Percentiles rank a stretch among this genome's conserved stretches.
Conservation (phyloP, 371 early-diverging fungal genomes). For the Syncephalis fuscata region DNA sequence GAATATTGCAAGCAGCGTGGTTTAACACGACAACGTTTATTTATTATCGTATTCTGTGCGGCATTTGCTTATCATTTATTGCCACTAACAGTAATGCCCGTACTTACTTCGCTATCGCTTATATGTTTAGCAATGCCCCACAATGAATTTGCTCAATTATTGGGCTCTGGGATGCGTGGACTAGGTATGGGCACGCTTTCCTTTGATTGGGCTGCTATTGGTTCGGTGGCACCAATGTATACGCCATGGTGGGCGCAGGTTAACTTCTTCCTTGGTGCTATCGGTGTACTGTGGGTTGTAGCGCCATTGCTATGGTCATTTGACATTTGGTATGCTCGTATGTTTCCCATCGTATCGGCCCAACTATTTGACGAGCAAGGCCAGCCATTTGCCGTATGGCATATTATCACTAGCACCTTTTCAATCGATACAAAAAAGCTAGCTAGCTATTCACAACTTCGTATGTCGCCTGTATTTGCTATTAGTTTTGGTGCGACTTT, state of each 20-base stretch:
- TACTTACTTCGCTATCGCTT: conserved; percentile 22
- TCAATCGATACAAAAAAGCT: conserved; percentile 38
- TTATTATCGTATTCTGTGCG: conserved; percentile 12
- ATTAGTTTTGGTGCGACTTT: conserved; percentile 15
- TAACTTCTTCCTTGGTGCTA: conserved; percentile 13
- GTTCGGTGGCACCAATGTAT: conserved; percentile 9
- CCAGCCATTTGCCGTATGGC: conserved; percentile 20
- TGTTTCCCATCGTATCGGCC: conserved; percentile 25
- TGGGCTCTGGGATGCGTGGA: conserved; percentile 22
- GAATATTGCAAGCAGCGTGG: too few relatives aligned
- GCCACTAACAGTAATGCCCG: conserved; percentile 35
- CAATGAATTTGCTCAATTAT: conserved; percentile 26
- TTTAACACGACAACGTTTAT: conserved; percentile 24
- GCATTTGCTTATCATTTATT: conserved; percentile 33
- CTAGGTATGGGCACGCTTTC: conserved; percentile 13
- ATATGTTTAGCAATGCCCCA: conserved; percentile 23
- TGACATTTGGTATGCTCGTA: conserved; percentile 15
- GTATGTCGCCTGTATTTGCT: conserved; percentile 35
- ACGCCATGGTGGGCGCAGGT: conserved; percentile 17
- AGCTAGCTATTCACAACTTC: conserved; percentile 44
- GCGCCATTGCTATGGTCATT: conserved; percentile 12
- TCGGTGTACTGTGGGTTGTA: conserved; percentile 11
- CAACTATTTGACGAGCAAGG: conserved; percentile 29
- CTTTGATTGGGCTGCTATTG: conserved; percentile 13
- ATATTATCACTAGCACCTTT: conserved; percentile 27